These are phyloP conservation scores for Plasmodium malariae DNA, from an alignment of 169 alveolate genomes.

Conservation along the genomic window DNA sequence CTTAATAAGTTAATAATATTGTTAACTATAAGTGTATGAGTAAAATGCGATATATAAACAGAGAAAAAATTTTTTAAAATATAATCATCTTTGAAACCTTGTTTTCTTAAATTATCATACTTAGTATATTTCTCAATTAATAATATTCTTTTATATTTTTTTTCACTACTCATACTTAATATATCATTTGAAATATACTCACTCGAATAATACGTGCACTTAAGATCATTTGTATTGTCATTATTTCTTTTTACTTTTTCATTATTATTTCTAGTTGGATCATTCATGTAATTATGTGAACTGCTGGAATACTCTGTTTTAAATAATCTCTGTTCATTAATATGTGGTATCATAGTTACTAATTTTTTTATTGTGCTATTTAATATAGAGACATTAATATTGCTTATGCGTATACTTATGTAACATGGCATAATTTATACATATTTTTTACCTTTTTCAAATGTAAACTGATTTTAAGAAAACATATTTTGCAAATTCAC, in stretches of 20 bases:
- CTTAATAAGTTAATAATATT: slow-evolving; percentile 46
- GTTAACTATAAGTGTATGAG: slow-evolving; percentile 70
- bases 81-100: slow-evolving; percentile 60
- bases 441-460: not conserved
- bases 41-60: slow-evolving; percentile 56
- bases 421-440: slow-evolving; percentile 45
- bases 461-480: no score
- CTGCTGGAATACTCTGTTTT: not conserved
- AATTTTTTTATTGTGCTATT: not conserved
- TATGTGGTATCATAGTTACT: slow-evolving; percentile 6
- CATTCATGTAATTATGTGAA: not conserved
- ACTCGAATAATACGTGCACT: not conserved
- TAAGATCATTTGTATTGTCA: not conserved
- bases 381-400: slow-evolving; percentile 14
- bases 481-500: no score
- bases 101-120: slow-evolving; percentile 51
- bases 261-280: not conserved
- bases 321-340: not conserved
- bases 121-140: slow-evolving; percentile 71
- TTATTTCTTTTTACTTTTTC: not conserved
- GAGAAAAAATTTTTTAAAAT: slow-evolving; percentile 41
- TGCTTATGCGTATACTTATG: not conserved
- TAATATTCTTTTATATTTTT: slow-evolving; percentile 39
- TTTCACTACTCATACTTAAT: not conserved
- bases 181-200: not conserved